Evolutionary conservation across 1,139 yeast species (phyloP).

Genomic region (Taiozyma onychis): DNA sequence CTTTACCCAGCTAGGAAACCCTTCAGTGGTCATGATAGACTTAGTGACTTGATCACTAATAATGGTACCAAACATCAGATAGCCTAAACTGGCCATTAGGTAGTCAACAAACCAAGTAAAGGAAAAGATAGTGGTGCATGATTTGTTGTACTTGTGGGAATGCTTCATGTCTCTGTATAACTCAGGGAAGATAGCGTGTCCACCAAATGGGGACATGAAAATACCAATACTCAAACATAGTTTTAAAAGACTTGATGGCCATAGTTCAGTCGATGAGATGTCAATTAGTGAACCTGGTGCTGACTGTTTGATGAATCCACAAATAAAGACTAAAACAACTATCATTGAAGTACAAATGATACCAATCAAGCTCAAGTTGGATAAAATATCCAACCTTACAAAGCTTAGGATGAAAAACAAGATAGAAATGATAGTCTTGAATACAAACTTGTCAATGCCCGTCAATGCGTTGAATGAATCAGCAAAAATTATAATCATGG

Average conservation of each 20-base stretch:
- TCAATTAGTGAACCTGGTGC: slow-evolving; percentile 54
- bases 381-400: slow-evolving; percentile 57
- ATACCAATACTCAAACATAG: slow-evolving; percentile 57
- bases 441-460: slow-evolving; percentile 30
- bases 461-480: slow-evolving; percentile 64
- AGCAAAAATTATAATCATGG: slow-evolving; percentile 64
- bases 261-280: slow-evolving; percentile 37
- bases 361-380: slow-evolving; percentile 61
- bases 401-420: slow-evolving; percentile 46
- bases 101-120: slow-evolving; percentile 60
- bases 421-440: slow-evolving; percentile 36
- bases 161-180: slow-evolving; percentile 66
- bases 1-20: slow-evolving; percentile 58
- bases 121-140: slow-evolving; percentile 42
- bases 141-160: slow-evolving; percentile 38
- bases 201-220: slow-evolving; percentile 78
- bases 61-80: slow-evolving; percentile 67
- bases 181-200: slow-evolving; percentile 73
- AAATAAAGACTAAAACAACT: slow-evolving; percentile 33
- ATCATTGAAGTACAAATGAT: slow-evolving; percentile 55
- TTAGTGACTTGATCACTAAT: slow-evolving; percentile 73
- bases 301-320: slow-evolving; percentile 46
- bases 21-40: slow-evolving; percentile 55
- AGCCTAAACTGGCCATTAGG: slow-evolving; percentile 66
- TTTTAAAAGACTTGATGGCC: slow-evolving; percentile 39